Conservation (phyloP, 2,329 filamentous ascomycete species). For the Curvularia eragrostidis region DNA sequence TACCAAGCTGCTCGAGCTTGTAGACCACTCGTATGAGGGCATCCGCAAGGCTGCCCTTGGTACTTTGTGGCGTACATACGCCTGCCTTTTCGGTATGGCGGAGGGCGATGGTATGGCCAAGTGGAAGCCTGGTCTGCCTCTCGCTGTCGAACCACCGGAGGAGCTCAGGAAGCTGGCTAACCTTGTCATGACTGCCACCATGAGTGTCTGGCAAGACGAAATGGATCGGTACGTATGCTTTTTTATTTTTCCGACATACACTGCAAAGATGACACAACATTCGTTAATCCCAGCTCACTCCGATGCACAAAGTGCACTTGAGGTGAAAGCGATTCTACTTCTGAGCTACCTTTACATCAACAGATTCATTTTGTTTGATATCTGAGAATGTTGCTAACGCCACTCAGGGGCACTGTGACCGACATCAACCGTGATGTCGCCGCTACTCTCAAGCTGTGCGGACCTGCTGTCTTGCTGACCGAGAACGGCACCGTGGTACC, state of each 20-base stretch:
- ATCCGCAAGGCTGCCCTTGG: constrained; percentile 90
- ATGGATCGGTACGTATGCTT: constrained; percentile 86
- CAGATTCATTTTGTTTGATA: constrained; percentile 21
- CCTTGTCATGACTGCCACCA: constrained; percentile 81
- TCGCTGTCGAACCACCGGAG: constrained; percentile 77
- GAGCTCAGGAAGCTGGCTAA: constrained; percentile 86
- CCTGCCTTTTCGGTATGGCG: constrained; percentile 85
- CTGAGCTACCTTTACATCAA: constrained; percentile 59
- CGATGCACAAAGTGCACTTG: constrained; percentile 85
- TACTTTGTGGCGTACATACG: constrained; percentile 92
- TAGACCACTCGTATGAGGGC: constrained; percentile 90
- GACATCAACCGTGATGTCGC: constrained; percentile 95
- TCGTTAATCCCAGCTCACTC: constrained; percentile 99
- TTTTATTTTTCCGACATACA: constrained; percentile 12
- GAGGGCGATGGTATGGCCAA: constrained; percentile 79
- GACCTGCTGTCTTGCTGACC: constrained; percentile 81
- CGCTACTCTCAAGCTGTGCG: constrained; percentile 87
- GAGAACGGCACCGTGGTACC: constrained; percentile 70
- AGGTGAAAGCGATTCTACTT: constrained; percentile 80
- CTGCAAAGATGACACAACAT: constrained; percentile 74
- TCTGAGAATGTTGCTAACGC: constrained; percentile 28
- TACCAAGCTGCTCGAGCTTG: constrained; percentile 77
- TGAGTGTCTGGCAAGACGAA: constrained; percentile 87
- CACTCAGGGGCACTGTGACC: constrained; percentile 77
- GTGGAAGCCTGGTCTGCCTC: constrained; percentile 87